Evolutionary conservation across 176 grass and related monocot species (phyloP).

Genomic region (Ensete ventricosum): DNA sequence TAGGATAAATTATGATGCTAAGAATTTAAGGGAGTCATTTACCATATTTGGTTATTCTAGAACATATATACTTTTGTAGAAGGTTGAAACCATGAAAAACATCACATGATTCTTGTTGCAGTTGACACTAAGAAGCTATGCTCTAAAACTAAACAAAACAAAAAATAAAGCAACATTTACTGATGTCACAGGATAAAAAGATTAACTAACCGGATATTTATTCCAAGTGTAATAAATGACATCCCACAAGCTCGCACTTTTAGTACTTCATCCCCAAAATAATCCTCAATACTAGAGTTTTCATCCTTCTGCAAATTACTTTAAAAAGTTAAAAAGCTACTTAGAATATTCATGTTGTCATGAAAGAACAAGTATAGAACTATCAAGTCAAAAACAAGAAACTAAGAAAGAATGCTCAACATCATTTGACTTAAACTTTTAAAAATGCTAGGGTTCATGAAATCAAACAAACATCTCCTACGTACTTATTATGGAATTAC

Average conservation of each 20-base stretch:
- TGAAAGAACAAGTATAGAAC: not conserved
- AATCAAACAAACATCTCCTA: not conserved
- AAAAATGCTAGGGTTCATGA: not conserved
- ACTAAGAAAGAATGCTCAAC: not conserved
- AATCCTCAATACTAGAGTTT: conserved; percentile 31
- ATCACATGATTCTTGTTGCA: not conserved
- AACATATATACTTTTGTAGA: not conserved
- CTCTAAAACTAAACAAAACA: not conserved
- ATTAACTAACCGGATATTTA: conserved; percentile 74
- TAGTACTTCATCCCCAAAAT: conserved; percentile 81
- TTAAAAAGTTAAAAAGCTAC: conserved; percentile 7
- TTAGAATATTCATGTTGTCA: not conserved
- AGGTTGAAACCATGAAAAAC: not conserved
- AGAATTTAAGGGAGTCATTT: not conserved
- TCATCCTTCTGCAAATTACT: conserved; percentile 40
- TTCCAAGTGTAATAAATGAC: conserved; percentile 74
- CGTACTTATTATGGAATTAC: not conserved
- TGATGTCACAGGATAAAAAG: conserved; percentile 11
- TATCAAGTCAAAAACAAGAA: not conserved
- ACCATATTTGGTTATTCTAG: not conserved
- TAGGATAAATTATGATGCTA: not conserved
- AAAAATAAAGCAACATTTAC: conserved; percentile 10
- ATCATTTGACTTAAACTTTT: not conserved
- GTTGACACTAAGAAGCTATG: not conserved
- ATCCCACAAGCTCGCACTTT: conserved; percentile 87